Base-by-base conservation (phyloP, 768 basidiomycete species). In the Pisolithus microcarpus region DNA sequence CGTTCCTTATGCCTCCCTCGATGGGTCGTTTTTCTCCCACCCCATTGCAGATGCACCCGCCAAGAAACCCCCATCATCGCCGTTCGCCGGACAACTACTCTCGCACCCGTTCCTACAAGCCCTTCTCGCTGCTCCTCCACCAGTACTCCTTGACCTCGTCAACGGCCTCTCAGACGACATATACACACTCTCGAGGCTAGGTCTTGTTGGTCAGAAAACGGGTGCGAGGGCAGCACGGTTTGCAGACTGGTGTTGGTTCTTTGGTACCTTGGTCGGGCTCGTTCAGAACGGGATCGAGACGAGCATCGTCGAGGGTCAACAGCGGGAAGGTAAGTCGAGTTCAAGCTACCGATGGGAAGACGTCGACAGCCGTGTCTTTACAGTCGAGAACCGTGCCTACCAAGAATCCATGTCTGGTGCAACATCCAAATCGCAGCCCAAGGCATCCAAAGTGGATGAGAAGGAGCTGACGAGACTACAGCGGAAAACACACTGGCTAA, bases 201-300 rank as follows among this genome's bases (percentile, higher is more conserved):
- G 89, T 1, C 67, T 92, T 9, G 57, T 91, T 4, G 80, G 85
- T 5, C 76, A 78, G 56, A 75, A 72, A 46, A 67, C 77, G 1
- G 90, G 90, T 16, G 75, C 78, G 46, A 78, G 81, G 34, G 90
- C 88, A 3, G 87, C 73, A 34, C 77, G 80, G 10, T 81, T 90
- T 60, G 81, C 89, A 2, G 81, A 91, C 65, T 91, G 86, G 85
- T 90, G 89, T 63, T 92, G 89, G 90, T 75, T 92, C 55, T 69
- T 86, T 26, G 74, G 84, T 15, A 92, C 87, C 0, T 71, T 91
- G 28, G 87, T 88, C 11, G 83, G 82, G 44, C 72, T 92, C 5
- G 88, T 91, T 7, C 88, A 91, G 70, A 89, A 91, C 64, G 80
- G 81, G 7, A 81, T 92, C 3, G 88, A 92, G 64, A 74, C 84